Evolutionary conservation across 768 basidiomycete species (phyloP), one percentile per base, ranked within the genome.

Genomic region (Glaciozyma antarctica): DNA sequence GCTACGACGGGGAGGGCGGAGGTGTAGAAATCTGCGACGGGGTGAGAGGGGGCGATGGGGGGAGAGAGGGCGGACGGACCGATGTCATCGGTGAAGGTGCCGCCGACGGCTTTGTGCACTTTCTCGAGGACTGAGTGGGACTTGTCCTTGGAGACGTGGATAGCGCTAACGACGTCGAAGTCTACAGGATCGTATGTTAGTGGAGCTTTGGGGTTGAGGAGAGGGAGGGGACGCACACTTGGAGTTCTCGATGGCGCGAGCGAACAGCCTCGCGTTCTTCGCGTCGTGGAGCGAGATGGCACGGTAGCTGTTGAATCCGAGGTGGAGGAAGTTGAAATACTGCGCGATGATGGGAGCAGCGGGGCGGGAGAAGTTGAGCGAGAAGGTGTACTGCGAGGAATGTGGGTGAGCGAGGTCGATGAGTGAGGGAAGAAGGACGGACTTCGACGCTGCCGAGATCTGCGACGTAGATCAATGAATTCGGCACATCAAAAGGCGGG

Each of bases 381-480:
- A 83, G 81, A 84, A 86, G 1, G 86, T 86, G 75, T 91, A 92
- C 75, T 94, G 88, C 63, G 81, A 79, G 45, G 75, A 41, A 26
- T 16, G 32, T 3, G 28, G 26, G 62, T 44, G 2, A 28, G 22
- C 26, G 24, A 28, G 55, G 12, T 7, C 2, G n/a, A 32, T 7
- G 17, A 9, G 49, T 12, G 22, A 3, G 44, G 52, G 19, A n/a
- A 22, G 34, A 10, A 28, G 54, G 10, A 22, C 47, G 41, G 10
- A 41, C 38, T 41, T 32, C 44, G 16, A 24, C n/a, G 26, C 24
- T 19, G n/a, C 38, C 32, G 54, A 43, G n/a, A 24, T 32, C 38
- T 41, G 38, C 38, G 13, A 41, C 12, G 12, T 15, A 41, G 38
- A 32, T 32, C 12, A 12, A 41, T 41, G 10, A 41, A 12, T 13